Conservation (phyloP, 805 yeast species). For the Yamadazyma philogaea region DNA sequence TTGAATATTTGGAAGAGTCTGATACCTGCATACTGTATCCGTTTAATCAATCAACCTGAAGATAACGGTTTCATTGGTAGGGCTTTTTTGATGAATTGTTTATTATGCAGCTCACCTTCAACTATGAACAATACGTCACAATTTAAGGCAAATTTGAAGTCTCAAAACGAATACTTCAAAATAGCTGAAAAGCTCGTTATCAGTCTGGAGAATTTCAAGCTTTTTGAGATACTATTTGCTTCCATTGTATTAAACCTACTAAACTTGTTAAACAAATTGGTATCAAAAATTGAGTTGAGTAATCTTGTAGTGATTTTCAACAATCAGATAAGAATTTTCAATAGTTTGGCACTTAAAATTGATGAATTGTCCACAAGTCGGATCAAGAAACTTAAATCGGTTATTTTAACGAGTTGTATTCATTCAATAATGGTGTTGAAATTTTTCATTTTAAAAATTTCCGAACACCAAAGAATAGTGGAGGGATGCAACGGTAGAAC, state of each 20-base stretch:
- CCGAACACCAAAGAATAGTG: not conserved
- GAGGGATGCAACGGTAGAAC: not conserved
- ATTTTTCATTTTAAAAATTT: slow-evolving; percentile 21
- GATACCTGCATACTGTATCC: slow-evolving; percentile 32
- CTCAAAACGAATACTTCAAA: slow-evolving; percentile 20
- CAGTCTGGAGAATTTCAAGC: slow-evolving; percentile 9
- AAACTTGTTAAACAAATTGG: slow-evolving; percentile 18
- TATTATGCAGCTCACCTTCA: slow-evolving; percentile 28
- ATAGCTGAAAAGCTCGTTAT: slow-evolving; percentile 3
- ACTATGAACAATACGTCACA: slow-evolving; percentile 5
- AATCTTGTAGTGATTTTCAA: slow-evolving; percentile 16
- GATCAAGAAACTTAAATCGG: slow-evolving; percentile 16
- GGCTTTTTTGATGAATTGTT: slow-evolving; percentile 27
- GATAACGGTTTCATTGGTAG: not conserved
- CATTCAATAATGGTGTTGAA: slow-evolving; percentile 31
- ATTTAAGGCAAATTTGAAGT: slow-evolving; percentile 12
- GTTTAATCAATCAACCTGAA: slow-evolving; percentile 10
- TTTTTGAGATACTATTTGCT: slow-evolving; percentile 29
- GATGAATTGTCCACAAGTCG: slow-evolving; percentile 9
- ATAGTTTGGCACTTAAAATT: slow-evolving; percentile 24
- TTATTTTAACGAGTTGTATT: slow-evolving; percentile 24
- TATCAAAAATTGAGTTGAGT: not conserved
- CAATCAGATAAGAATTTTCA: slow-evolving; percentile 32
- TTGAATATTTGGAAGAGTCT: slow-evolving; percentile 34
- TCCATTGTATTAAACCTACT: slow-evolving; percentile 30